Evolutionary conservation across 176 grass and related monocot genomes (phyloP).

Genomic region (Rhynchospora tenuis): DNA sequence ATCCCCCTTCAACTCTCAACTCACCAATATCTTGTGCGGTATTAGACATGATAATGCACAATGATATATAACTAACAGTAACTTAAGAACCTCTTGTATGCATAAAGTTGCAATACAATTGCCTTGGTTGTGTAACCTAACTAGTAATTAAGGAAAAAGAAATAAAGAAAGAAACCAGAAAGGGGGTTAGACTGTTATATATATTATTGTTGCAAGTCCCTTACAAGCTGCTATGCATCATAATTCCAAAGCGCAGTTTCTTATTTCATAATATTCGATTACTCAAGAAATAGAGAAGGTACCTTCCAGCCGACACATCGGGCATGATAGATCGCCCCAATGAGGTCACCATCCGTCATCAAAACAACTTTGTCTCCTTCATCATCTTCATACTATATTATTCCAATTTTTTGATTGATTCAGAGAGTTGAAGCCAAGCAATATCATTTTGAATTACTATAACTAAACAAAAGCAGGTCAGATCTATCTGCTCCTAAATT

Average conservation of each 20-base stretch:
- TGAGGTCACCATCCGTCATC: conserved; percentile 40
- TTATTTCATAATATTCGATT: background rate
- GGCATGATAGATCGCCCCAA: conserved; percentile 52
- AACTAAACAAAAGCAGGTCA: conserved; percentile 13
- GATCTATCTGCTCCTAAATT: background rate
- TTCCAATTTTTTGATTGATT: background rate
- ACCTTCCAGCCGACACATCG: conserved; percentile 70
- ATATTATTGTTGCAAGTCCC: background rate
- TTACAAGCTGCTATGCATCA: background rate
- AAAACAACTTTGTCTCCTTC: conserved; percentile 81
- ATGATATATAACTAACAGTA: background rate
- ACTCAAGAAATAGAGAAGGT: background rate
- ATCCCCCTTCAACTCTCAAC: background rate
- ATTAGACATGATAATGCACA: background rate
- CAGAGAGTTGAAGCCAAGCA: background rate
- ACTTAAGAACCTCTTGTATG: no score
- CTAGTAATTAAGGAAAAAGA: background rate
- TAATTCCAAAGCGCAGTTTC: background rate
- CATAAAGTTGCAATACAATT: no score
- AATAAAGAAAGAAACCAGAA: background rate
- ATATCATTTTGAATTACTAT: background rate
- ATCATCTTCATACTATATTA: conserved; percentile 64
- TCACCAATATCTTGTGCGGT: background rate
- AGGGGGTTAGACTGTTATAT: background rate
- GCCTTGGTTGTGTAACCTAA: background rate